phyloP scores from a whole-genome alignment of 2,329 filamentous ascomycete species.

The Bipolaris bicolor region DNA sequence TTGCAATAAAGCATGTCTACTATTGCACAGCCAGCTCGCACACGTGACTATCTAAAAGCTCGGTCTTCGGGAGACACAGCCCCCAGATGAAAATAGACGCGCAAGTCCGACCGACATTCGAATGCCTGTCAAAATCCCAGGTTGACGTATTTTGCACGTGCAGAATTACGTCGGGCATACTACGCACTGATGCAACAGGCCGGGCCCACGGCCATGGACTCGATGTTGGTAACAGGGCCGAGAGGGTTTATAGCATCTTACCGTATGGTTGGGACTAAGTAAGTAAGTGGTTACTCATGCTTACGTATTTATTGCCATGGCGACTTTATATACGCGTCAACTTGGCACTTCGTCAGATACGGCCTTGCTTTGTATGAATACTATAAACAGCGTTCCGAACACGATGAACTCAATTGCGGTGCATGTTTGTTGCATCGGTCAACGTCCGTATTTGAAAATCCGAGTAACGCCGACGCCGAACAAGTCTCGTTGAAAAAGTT shows the following conservation, averaged over 20 bases:
- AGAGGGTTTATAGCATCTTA: background rate
- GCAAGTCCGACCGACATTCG: background rate
- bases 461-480: background rate
- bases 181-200: background rate
- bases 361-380: background rate
- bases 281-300: background rate
- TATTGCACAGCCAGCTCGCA: background rate
- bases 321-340: background rate
- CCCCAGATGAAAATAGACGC: background rate
- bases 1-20: background rate
- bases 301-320: background rate
- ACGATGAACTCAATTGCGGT: background rate
- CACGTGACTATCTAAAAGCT: background rate
- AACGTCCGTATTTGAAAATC: background rate
- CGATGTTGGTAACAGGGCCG: background rate
- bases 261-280: background rate
- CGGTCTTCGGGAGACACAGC: background rate
- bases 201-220: background rate
- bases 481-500: background rate
- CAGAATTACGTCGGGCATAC: background rate
- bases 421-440: background rate
- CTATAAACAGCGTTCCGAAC: background rate
- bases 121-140: no score
- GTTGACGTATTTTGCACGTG: background rate
- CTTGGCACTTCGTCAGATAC: background rate